A percentile compares a stretch with the other conserved stretches of the same genome.
phyloP scores from a whole-genome alignment of 345 rosid genomes.

The Tarenaya hassleriana region DNA sequence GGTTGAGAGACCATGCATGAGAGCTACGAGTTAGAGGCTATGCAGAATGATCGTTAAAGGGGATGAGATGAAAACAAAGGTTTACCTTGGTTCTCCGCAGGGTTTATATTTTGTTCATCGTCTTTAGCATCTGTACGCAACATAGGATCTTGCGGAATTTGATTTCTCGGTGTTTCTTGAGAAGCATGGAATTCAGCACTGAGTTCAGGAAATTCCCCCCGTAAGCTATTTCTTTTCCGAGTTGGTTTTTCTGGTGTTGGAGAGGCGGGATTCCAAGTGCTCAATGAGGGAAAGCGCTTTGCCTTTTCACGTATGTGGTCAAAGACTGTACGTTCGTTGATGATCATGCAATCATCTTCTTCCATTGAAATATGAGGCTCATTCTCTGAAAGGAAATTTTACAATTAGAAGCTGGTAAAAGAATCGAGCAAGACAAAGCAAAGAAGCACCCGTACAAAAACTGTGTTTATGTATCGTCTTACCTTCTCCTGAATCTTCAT shows the following conservation, averaged over 20 bases:
- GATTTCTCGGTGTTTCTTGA: conserved; percentile 22
- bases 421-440: conserved; percentile 11
- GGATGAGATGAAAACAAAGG: conserved; percentile 1
- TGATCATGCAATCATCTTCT: conserved; percentile 43
- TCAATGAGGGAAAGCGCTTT: conserved; percentile 52
- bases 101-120: conserved; percentile 22
- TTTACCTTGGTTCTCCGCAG: conserved; percentile 32
- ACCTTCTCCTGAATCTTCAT: conserved; percentile 77
- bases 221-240: conserved; percentile 44
- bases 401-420: conserved; percentile 12
- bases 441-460: neutral
- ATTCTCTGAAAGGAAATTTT: conserved; percentile 24
- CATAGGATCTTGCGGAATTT: conserved; percentile 28
- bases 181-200: conserved; percentile 21
- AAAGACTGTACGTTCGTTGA: conserved; percentile 55
- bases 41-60: neutral
- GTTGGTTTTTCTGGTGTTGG: conserved; percentile 33
- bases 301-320: conserved; percentile 83
- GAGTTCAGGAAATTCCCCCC: conserved; percentile 34
- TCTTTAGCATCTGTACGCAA: conserved; percentile 21
- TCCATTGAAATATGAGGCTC: conserved; percentile 33
- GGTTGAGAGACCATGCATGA: conserved; percentile 29
- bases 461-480: conserved; percentile 13
- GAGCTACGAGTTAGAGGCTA: neutral
- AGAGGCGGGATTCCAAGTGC: conserved; percentile 33